Conservation (phyloP, 345 rosid genomes). For the Eucalyptus marginata region DNA sequence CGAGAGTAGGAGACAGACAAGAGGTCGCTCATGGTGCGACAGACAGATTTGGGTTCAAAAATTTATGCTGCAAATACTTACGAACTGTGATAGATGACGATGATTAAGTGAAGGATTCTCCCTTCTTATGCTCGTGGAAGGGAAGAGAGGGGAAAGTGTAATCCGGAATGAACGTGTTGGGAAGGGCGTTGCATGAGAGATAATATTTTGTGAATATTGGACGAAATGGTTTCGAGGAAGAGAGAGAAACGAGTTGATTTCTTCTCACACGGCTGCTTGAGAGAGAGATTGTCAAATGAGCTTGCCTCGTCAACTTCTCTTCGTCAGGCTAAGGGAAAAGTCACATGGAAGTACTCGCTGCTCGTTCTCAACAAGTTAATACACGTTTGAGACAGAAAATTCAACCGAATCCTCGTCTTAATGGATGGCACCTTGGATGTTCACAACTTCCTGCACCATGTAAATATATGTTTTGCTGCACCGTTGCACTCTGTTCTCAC, state of each 20-base stretch:
- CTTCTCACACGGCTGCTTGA: background rate
- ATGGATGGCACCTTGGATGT: background rate
- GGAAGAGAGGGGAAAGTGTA: background rate
- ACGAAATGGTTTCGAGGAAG: background rate
- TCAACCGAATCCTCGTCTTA: background rate
- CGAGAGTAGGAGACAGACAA: conserved; percentile 31
- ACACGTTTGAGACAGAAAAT: background rate
- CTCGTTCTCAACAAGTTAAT: background rate
- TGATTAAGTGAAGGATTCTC: background rate
- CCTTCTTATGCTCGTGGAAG: background rate
- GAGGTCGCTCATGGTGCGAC: conserved; percentile 14
- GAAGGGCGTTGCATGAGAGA: background rate
- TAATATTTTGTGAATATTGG: background rate
- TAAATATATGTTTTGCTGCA: background rate
- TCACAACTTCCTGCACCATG: background rate
- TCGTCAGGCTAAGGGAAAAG: background rate
- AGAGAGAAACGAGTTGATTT: background rate
- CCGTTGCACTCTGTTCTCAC: background rate
- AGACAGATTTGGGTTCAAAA: background rate
- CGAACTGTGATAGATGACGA: background rate
- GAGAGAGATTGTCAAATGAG: background rate
- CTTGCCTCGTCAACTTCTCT: background rate
- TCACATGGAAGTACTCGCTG: background rate
- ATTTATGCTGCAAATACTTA: background rate
- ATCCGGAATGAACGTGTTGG: background rate